Evolutionary conservation across 257 asterid genomes (phyloP).

Genomic region (Fraxinus excelsior): DNA sequence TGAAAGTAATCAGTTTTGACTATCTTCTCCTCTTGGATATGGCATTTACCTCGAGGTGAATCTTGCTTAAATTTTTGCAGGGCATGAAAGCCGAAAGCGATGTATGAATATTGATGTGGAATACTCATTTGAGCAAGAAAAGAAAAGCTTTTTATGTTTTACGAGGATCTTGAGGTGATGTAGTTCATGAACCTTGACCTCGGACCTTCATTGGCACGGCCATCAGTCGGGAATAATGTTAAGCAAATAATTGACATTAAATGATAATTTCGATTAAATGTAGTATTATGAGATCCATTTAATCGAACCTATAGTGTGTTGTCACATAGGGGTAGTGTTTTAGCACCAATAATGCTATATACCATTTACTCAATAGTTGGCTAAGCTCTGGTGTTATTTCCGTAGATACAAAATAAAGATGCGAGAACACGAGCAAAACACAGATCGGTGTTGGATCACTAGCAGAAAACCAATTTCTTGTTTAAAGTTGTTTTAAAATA

Average conservation of each 20-base stretch:
- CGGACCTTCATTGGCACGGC: not conserved
- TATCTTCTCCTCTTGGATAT: too few relatives aligned
- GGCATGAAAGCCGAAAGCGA: not conserved
- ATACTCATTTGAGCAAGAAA: not conserved
- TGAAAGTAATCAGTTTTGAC: too few relatives aligned
- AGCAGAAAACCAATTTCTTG: not conserved
- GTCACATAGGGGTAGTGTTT: too few relatives aligned
- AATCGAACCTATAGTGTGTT: too few relatives aligned
- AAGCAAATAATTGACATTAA: too few relatives aligned
- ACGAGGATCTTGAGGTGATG: not conserved
- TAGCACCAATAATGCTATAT: too few relatives aligned
- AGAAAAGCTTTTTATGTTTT: not conserved
- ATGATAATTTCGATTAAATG: too few relatives aligned
- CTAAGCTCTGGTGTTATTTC: not conserved
- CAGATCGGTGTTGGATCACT: too few relatives aligned
- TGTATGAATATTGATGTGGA: not conserved
- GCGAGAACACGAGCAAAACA: not conserved
- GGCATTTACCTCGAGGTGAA: too few relatives aligned
- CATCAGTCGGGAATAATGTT: too few relatives aligned
- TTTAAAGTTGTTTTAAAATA: not conserved
- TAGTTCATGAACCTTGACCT: not conserved
- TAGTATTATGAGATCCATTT: too few relatives aligned
- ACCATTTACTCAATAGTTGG: not conserved
- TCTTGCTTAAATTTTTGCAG: not conserved
- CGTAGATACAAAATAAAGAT: not conserved